These are phyloP conservation scores for Claviceps sp. DNA, from an alignment of 2,329 filamentous ascomycete genomes.

Conservation along the genomic window DNA sequence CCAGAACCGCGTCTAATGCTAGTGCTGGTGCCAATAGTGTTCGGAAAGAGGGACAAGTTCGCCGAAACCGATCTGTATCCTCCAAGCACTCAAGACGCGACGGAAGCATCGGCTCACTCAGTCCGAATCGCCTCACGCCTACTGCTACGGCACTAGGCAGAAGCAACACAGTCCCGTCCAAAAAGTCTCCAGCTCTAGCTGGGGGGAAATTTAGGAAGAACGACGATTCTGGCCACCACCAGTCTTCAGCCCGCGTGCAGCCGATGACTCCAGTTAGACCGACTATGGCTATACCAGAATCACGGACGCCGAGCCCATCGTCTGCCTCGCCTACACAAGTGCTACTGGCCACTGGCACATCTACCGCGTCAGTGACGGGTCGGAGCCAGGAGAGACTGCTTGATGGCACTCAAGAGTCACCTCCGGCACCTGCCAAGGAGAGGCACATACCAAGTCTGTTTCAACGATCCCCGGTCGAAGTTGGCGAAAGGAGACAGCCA, in stretches of 20 bases:
- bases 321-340: constrained; percentile 14
- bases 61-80: constrained; percentile 83
- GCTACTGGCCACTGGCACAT: constrained; percentile 16
- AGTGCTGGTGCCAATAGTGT: constrained; percentile 83
- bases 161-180: constrained; percentile 90
- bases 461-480: constrained; percentile 49
- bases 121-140: constrained; percentile 39
- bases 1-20: constrained; percentile 67
- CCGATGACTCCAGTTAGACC: constrained; percentile 23
- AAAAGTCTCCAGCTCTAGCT: constrained; percentile 63
- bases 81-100: constrained; percentile 75
- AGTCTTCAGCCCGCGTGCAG: constrained; percentile 22
- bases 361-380: constrained; percentile 19
- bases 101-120: constrained; percentile 55
- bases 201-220: constrained; percentile 48
- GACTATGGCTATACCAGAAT: constrained; percentile 9
- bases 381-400: constrained; percentile 37
- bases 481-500: constrained; percentile 55
- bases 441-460: constrained; percentile 58
- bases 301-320: constrained; percentile 13
- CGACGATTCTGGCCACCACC: constrained; percentile 16
- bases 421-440: constrained; percentile 52
- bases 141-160: constrained; percentile 43
- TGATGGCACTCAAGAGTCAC: constrained; percentile 25
- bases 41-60: constrained; percentile 62